Evolutionary conservation across 2,329 filamentous ascomycete species (phyloP).

Genomic region (Xylaria sp.): DNA sequence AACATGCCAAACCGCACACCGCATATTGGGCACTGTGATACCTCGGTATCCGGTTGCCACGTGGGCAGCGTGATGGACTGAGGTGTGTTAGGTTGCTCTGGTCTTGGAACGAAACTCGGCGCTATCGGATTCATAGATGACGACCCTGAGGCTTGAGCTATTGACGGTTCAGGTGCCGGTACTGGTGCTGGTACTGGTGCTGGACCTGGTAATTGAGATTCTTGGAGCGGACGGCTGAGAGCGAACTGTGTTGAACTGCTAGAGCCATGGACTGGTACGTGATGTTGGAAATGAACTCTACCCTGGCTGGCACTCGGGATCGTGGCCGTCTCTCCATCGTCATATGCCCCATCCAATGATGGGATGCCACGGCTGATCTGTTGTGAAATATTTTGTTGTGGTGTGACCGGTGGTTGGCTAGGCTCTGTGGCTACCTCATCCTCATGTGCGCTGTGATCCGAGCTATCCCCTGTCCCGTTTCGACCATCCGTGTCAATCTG

Average conservation of each 20-base stretch:
- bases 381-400: not conserved
- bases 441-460: not conserved
- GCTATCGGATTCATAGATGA: slow-evolving; percentile 33
- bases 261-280: not conserved
- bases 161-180: not conserved
- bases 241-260: not conserved
- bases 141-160: not conserved
- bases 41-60: slow-evolving; percentile 91
- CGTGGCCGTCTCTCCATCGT: not conserved
- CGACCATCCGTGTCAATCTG: slow-evolving; percentile 3
- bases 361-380: not conserved
- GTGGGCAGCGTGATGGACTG: slow-evolving; percentile 70
- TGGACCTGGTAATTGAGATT: not conserved
- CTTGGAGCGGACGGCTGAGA: not conserved
- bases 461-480: not conserved
- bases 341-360: not conserved
- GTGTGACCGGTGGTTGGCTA: not conserved
- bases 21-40: slow-evolving; percentile 86
- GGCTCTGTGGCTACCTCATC: not conserved
- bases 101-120: slow-evolving; percentile 22
- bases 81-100: slow-evolving; percentile 18
- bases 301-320: too few species aligned
- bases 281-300: slow-evolving; percentile 8
- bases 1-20: slow-evolving; percentile 81
- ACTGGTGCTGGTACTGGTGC: not conserved